Evolutionary conservation across 2,329 filamentous ascomycete genomes (phyloP).

Genomic region (Xylariaceae sp.): DNA sequence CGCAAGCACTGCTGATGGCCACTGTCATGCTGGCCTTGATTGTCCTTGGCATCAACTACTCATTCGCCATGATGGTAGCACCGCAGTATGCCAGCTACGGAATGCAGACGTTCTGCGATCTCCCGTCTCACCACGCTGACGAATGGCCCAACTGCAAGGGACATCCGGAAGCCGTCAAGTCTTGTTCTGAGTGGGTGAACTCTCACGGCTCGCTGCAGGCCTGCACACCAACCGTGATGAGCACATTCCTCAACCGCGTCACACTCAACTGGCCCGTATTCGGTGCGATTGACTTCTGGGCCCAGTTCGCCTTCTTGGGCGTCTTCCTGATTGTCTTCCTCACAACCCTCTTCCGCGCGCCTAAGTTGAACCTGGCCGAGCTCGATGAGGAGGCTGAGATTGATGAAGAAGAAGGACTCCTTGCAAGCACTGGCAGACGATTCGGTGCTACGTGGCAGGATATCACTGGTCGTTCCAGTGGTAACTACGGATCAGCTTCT

Average conservation of each 20-base stretch:
- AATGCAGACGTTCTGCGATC: constrained; percentile 88
- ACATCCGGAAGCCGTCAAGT: constrained; percentile 66
- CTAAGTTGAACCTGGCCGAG: constrained; percentile 69
- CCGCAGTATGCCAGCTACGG: constrained; percentile 94
- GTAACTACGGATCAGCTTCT: background rate
- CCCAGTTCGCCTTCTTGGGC: constrained; percentile 84
- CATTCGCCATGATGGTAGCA: constrained; percentile 87
- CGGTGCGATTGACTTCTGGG: constrained; percentile 90
- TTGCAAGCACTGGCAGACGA: constrained; percentile 76
- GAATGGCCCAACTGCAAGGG: constrained; percentile 71
- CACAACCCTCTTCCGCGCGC: constrained; percentile 74
- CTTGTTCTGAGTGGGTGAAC: constrained; percentile 74
- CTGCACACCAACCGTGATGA: constrained; percentile 88
- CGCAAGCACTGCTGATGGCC: constrained; percentile 85
- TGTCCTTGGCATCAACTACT: constrained; percentile 87
- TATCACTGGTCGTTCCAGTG: constrained; percentile 54
- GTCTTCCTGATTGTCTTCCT: constrained; percentile 80
- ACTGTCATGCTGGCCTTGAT: constrained; percentile 89
- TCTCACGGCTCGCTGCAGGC: constrained; percentile 66
- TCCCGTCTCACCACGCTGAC: constrained; percentile 56
- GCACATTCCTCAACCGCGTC: constrained; percentile 88
- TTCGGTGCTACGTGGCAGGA: constrained; percentile 89
- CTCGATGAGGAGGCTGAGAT: constrained; percentile 86
- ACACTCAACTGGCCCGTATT: constrained; percentile 95
- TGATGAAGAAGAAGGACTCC: constrained; percentile 87